Base-by-base conservation (phyloP, 2,329 filamentous ascomycete genomes). In the Cordyceps cicadae region DNA sequence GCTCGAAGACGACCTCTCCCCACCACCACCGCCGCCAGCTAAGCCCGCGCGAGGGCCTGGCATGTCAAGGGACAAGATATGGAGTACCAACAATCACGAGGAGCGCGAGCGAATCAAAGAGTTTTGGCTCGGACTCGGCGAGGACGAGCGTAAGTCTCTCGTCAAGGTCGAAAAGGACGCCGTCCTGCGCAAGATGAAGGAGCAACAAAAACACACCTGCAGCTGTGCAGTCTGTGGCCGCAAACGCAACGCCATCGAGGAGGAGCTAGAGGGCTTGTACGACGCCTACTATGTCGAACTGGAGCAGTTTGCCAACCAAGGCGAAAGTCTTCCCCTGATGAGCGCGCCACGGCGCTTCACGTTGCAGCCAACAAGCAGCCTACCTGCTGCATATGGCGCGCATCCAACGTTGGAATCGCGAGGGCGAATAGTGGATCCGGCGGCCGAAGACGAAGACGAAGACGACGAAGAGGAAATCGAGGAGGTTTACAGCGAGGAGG, bases 81-180 rank as follows among this genome's bases (percentile, higher is more conserved):
- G 94, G 94, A 97, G 97, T 71, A 97, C 92, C 3, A 94, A 90
- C 62, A 94, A 90, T 11, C 85, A 90, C 66, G 92, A 97, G 74
- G 94, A 99, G 76, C 89, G 94, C 41, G 92, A 97, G 76, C 89
- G 94, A 57, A 99, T 99, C 71, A 96, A 97, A 76, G 90, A 96
- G 67, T 99, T 97, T 75, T 99, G 94, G 94, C 83, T 99, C 58
- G 92, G 92, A 17, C 76, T 99, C 49, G 91, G 90, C 66, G 94
- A 99, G 73, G 90, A 96, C 43, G 92, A 97, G 72, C 89, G 94
- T 67, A 94, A 96, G 72, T 94, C 90, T 17, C 79, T 99, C 52
- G 92, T 99, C 70, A 97, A 97, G 75, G 93, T 99, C 34, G 94
- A 99, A 76, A 99, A 99, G 77, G 93, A 99, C 75, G 93, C 94